phyloP scores from a whole-genome alignment of 2,329 filamentous ascomycete species.

The Colletotrichum sp. region DNA sequence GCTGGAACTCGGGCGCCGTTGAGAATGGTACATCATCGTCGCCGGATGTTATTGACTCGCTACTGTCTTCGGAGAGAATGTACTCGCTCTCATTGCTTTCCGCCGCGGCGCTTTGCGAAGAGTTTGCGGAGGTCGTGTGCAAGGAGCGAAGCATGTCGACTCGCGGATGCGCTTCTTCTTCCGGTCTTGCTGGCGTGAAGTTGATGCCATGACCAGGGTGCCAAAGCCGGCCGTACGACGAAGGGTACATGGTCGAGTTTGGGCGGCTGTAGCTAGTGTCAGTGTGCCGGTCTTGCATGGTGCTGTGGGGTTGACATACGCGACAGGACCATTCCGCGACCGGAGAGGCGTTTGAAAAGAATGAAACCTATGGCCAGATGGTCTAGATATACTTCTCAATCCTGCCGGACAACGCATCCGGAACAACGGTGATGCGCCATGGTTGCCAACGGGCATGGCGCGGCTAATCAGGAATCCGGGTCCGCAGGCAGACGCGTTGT shows the following conservation, averaged over 20 bases:
- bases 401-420: slow-evolving; percentile 25
- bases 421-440: slow-evolving; percentile 36
- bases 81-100: background rate
- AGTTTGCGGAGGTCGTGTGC: background rate
- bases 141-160: background rate
- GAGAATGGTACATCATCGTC: slow-evolving; percentile 2
- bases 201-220: slow-evolving; percentile 36
- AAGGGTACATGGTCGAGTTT: slow-evolving; percentile 29
- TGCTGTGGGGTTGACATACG: background rate
- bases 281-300: background rate
- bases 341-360: background rate
- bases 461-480: slow-evolving; percentile 9
- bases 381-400: slow-evolving; percentile 19
- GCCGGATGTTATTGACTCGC: background rate
- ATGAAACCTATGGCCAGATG: background rate
- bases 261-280: background rate
- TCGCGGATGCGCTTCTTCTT: slow-evolving; percentile 9
- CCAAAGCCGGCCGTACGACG: slow-evolving; percentile 34
- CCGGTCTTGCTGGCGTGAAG: slow-evolving; percentile 25
- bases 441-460: slow-evolving; percentile 35
- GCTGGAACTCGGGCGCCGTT: background rate
- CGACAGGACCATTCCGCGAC: background rate
- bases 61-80: background rate
- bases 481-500: slow-evolving; percentile 36
- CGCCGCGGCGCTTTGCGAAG: background rate